phyloP scores from a whole-genome alignment of 495 filamentous ascomycete species.

The Penicillium ochrochloron region DNA sequence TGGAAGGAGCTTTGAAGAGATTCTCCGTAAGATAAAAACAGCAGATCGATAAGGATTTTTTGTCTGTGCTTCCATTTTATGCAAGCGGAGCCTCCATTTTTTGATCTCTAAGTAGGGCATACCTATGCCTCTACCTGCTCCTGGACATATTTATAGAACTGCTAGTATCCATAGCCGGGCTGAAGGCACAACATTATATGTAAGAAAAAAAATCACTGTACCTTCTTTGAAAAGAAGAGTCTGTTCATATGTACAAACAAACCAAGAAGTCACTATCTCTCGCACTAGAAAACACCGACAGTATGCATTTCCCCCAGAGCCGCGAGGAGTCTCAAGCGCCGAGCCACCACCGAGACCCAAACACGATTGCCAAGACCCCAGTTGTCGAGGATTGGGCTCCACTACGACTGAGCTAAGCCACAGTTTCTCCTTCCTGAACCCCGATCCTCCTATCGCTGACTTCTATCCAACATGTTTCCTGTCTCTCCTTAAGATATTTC shows the following conservation, averaged over 20 bases:
- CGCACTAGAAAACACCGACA: not conserved
- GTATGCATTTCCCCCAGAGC: not conserved
- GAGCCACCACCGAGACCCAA: slow-evolving; percentile 1
- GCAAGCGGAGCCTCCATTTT: too few relatives aligned
- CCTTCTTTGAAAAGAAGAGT: not conserved
- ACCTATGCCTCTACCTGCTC: too few relatives aligned
- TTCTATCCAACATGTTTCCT: slow-evolving; percentile 13
- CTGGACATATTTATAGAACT: too few relatives aligned
- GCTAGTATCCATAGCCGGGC: too few relatives aligned
- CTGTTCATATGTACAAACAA: not conserved
- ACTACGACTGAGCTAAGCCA: slow-evolving; percentile 29
- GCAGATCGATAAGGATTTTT: too few relatives aligned
- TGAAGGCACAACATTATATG: too few relatives aligned
- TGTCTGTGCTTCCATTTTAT: too few relatives aligned
- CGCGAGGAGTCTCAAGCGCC: not conserved
- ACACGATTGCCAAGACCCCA: slow-evolving; percentile 27
- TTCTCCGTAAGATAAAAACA: not conserved
- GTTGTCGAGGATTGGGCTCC: slow-evolving; percentile 21
- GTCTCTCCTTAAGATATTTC: slow-evolving; percentile 24
- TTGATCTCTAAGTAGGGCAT: too few relatives aligned
- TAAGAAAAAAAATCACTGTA: too few relatives aligned
- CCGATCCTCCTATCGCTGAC: not conserved
- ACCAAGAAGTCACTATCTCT: too few relatives aligned
- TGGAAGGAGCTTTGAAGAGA: not conserved
- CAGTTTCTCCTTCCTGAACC: slow-evolving; percentile 16